Evolutionary conservation across 495 filamentous ascomycete genomes (phyloP).

Genomic region (Aspergillus asperescens): DNA sequence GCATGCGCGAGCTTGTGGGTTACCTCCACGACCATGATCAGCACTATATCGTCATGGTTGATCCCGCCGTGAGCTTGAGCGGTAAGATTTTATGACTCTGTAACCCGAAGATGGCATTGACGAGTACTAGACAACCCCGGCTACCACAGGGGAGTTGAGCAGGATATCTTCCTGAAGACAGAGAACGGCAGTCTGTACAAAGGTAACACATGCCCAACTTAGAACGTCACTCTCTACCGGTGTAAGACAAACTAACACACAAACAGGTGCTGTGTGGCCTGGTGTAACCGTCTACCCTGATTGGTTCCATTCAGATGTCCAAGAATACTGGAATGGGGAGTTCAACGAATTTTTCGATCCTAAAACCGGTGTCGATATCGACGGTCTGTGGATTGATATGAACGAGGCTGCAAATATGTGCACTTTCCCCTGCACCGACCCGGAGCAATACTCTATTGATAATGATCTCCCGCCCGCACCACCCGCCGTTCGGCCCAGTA

Average conservation of each 20-base stretch:
- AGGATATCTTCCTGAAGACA: constrained; percentile 60
- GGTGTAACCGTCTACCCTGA: constrained; percentile 77
- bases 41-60: constrained; percentile 83
- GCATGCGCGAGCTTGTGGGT: constrained; percentile 62
- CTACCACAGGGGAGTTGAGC: constrained; percentile 56
- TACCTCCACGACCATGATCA: constrained; percentile 71
- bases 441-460: constrained; percentile 45
- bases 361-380: constrained; percentile 67
- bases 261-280: constrained; percentile 69
- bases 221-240: background rate
- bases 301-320: constrained; percentile 68
- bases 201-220: constrained; percentile 32
- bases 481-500: constrained; percentile 55
- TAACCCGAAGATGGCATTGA: background rate
- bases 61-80: constrained; percentile 60
- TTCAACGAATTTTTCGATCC: constrained; percentile 64
- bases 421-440: constrained; percentile 64
- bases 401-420: constrained; percentile 75
- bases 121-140: constrained; percentile 50
- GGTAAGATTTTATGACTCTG: constrained; percentile 20
- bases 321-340: constrained; percentile 69
- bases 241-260: constrained; percentile 6
- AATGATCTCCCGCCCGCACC: constrained; percentile 60
- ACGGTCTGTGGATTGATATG: constrained; percentile 87
- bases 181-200: constrained; percentile 62